Conservation (phyloP, 2,329 filamentous ascomycete species). For the Fonsecaea pugnacius region DNA sequence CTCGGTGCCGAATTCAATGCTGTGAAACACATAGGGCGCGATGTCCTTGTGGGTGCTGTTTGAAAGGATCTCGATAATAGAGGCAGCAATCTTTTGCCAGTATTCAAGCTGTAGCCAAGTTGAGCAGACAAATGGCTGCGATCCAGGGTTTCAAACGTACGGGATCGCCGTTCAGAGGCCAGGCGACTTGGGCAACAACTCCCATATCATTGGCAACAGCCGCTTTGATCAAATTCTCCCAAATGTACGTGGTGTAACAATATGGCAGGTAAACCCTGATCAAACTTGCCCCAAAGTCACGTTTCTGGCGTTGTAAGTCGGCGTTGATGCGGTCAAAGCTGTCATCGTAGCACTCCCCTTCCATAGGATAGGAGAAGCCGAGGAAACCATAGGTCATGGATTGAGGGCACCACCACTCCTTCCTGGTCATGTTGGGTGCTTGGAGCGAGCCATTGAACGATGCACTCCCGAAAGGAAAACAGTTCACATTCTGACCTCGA, state of each 20-base stretch:
- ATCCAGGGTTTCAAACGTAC: not conserved
- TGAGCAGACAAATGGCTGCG: not conserved
- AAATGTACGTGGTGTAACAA: constrained; percentile 24
- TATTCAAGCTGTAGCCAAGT: constrained; percentile 12
- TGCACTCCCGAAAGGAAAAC: constrained; percentile 21
- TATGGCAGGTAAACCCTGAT: constrained; percentile 19
- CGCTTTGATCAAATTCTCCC: constrained; percentile 20
- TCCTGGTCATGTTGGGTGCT: constrained; percentile 15
- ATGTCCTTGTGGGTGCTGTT: constrained; percentile 15
- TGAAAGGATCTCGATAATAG: constrained; percentile 19
- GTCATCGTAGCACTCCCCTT: constrained; percentile 23
- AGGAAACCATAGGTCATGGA: constrained; percentile 23
- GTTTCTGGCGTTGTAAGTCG: constrained; percentile 20
- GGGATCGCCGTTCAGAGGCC: constrained; percentile 21
- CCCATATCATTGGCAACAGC: constrained; percentile 22
- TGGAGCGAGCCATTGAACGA: constrained; percentile 16
- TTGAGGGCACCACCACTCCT: constrained; percentile 23
- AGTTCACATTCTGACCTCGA: constrained; percentile 13
- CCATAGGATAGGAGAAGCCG: constrained; percentile 21
- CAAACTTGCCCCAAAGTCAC: constrained; percentile 19
- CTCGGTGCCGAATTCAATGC: constrained; percentile 20
- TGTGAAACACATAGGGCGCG: constrained; percentile 20
- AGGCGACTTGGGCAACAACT: constrained; percentile 18
- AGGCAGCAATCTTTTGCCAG: constrained; percentile 17
- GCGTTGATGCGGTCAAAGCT: constrained; percentile 23